Evolutionary conservation across 768 basidiomycete species (phyloP).

Genomic region (Pulveroboletus sp.): DNA sequence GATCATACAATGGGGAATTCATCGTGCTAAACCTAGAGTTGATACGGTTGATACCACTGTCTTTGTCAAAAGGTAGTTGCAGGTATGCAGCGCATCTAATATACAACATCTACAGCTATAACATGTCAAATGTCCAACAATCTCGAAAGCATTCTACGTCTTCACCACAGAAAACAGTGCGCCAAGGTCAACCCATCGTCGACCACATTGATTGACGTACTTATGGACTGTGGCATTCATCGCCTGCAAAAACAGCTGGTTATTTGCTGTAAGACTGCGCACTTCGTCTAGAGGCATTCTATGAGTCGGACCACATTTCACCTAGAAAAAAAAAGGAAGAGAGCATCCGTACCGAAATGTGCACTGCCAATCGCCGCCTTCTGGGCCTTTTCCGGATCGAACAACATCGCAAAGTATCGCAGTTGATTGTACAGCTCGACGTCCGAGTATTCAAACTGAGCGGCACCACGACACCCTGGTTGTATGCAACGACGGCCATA

Average conservation of each 20-base stretch:
- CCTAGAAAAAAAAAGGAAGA: background rate
- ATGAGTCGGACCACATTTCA: background rate
- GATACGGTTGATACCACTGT: conserved; percentile 6
- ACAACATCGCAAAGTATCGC: conserved; percentile 74
- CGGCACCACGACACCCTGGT: conserved; percentile 10
- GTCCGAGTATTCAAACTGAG: conserved; percentile 67
- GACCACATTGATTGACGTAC: conserved; percentile 82
- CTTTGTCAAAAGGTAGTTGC: background rate
- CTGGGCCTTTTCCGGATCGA: conserved; percentile 63
- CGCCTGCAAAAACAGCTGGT: conserved; percentile 45
- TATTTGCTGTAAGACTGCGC: conserved; percentile 41
- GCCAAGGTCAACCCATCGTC: conserved; percentile 84
- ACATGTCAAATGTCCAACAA: background rate
- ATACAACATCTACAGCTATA: background rate
- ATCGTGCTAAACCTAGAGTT: background rate
- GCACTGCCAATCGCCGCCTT: conserved; percentile 46
- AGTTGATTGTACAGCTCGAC: conserved; percentile 85
- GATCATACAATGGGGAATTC: conserved; percentile 16
- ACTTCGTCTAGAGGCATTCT: conserved; percentile 48
- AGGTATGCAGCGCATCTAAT: conserved; percentile 8
- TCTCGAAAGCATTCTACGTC: conserved; percentile 30
- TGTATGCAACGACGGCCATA: conserved; percentile 81
- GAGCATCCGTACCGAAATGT: conserved; percentile 34
- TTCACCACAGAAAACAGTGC: conserved; percentile 82
- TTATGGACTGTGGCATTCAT: conserved; percentile 62